These are phyloP conservation scores for Colletotrichum liriopes DNA, from an alignment of 2,329 filamentous ascomycete genomes.

Conservation along the genomic window DNA sequence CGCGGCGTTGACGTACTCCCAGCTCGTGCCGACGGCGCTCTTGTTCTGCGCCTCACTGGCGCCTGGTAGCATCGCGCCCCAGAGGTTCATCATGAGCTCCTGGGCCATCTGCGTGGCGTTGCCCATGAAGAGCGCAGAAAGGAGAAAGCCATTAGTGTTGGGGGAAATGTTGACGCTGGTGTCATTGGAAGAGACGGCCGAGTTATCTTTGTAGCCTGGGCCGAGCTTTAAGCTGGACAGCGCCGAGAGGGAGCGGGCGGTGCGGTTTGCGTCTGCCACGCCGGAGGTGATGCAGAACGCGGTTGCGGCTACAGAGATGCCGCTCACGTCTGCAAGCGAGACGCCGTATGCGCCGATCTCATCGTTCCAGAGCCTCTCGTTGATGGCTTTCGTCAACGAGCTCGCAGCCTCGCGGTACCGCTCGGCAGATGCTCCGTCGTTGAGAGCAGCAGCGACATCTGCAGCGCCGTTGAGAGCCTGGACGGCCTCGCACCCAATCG, in stretches of 20 bases:
- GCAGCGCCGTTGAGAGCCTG: conserved; percentile 37
- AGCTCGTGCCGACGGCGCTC: conserved; percentile 57
- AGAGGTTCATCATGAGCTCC: conserved; percentile 55
- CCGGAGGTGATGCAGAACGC: conserved; percentile 46
- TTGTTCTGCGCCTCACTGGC: conserved; percentile 40
- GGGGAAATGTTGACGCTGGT: conserved; percentile 59
- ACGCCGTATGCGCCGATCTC: conserved; percentile 39
- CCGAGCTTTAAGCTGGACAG: conserved; percentile 35
- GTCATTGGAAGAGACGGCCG: conserved; percentile 42
- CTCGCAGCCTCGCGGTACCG: conserved; percentile 40
- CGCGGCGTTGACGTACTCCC: conserved; percentile 61
- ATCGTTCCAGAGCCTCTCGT: conserved; percentile 45
- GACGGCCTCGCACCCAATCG: conserved; percentile 41
- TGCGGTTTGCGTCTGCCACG: conserved; percentile 30
- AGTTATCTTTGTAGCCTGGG: conserved; percentile 45
- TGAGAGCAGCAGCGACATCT: conserved; percentile 37
- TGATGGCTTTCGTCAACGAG: conserved; percentile 41
- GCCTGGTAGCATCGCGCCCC: conserved; percentile 59
- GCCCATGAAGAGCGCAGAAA: conserved; percentile 54
- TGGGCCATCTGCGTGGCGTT: conserved; percentile 47
- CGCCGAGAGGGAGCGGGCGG: conserved; percentile 35
- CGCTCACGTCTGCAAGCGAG: conserved; percentile 9
- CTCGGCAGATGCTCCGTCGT: conserved; percentile 47
- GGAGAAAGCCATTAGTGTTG: conserved; percentile 62
- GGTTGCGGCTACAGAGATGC: conserved; percentile 41